A percentile compares a stretch with the other conserved stretches of the same genome.
Conservation (phyloP, 2,329 filamentous ascomycete species). For the Colletotrichum gigasporum region DNA sequence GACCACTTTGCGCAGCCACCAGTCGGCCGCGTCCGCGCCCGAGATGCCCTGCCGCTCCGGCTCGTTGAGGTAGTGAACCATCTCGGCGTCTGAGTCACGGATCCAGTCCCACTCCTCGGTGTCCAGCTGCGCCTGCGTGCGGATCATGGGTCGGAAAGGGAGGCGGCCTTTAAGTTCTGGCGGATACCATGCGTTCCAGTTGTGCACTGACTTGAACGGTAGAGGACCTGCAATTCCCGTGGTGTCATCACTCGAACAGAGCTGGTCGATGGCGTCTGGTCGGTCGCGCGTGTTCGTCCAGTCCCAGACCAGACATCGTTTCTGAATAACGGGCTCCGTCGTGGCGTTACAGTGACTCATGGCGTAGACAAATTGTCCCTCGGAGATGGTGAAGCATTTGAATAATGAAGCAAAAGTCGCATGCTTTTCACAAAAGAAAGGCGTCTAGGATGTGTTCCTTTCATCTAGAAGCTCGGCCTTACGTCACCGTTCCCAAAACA, state of each 20-base stretch:
- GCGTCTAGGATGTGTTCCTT: no score
- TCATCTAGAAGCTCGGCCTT: no score
- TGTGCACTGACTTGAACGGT: conserved; percentile 46
- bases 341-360: not conserved
- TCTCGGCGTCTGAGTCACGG: conserved; percentile 37
- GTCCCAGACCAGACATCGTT: conserved; percentile 53
- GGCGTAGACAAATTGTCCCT: no score
- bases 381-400: no score
- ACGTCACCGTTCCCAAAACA: no score
- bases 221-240: conserved; percentile 7
- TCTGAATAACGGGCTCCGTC: conserved; percentile 25
- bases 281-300: conserved; percentile 49
- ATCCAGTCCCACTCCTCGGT: conserved; percentile 48
- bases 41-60: conserved; percentile 49
- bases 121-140: conserved; percentile 44
- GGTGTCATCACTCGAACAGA: conserved; percentile 36
- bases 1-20: conserved; percentile 49
- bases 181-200: conserved; percentile 53
- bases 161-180: conserved; percentile 44
- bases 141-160: conserved; percentile 53
- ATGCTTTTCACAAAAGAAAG: no score
- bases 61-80: conserved; percentile 57
- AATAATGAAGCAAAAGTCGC: no score
- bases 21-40: conserved; percentile 45
- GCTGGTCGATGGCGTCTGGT: conserved; percentile 45